Percentiles rank a stretch among this genome's conserved stretches.
Evolutionary conservation across 768 basidiomycete genomes (phyloP).

Genomic region (Asterophora lycoperdoides): DNA sequence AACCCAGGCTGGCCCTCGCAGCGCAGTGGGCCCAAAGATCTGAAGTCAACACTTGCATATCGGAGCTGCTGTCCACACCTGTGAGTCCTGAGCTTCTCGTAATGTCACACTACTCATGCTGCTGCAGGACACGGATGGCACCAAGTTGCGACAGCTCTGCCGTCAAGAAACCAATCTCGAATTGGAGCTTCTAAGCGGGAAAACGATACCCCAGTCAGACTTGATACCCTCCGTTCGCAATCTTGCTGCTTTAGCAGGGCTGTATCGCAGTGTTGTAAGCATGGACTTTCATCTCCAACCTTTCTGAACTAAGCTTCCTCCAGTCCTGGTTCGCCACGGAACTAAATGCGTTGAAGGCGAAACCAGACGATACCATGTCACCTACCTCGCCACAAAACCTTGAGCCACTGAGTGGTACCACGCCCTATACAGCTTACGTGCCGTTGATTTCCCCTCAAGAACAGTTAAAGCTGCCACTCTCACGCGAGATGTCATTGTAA

Average conservation of each 20-base stretch:
- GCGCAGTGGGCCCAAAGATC: conserved; percentile 83
- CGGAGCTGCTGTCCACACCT: conserved; percentile 52
- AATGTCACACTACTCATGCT: background rate
- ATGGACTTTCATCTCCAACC: background rate
- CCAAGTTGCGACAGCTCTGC: conserved; percentile 53
- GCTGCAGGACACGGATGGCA: conserved; percentile 34
- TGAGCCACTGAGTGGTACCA: conserved; percentile 48
- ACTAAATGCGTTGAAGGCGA: conserved; percentile 61
- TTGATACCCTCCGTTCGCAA: conserved; percentile 70
- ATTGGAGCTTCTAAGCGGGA: conserved; percentile 55
- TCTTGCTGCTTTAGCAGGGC: conserved; percentile 66
- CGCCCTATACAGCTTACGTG: conserved; percentile 43
- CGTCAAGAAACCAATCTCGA: conserved; percentile 81
- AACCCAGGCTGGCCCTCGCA: conserved; percentile 50
- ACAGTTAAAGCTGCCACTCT: conserved; percentile 68
- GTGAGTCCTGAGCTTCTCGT: conserved; percentile 34
- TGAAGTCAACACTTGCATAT: conserved; percentile 71
- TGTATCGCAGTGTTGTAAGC: conserved; percentile 86
- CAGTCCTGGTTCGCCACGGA: conserved; percentile 85
- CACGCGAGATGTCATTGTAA: conserved; percentile 85
- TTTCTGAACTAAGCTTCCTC: conserved; percentile 1
- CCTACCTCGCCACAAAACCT: conserved; percentile 47
- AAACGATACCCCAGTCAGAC: conserved; percentile 52
- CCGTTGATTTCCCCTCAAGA: conserved; percentile 42
- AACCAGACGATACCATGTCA: conserved; percentile 50